These are phyloP conservation scores for Aspergillus novofumigatus DNA, from an alignment of 2,329 filamentous ascomycete genomes.

Conservation along the genomic window DNA sequence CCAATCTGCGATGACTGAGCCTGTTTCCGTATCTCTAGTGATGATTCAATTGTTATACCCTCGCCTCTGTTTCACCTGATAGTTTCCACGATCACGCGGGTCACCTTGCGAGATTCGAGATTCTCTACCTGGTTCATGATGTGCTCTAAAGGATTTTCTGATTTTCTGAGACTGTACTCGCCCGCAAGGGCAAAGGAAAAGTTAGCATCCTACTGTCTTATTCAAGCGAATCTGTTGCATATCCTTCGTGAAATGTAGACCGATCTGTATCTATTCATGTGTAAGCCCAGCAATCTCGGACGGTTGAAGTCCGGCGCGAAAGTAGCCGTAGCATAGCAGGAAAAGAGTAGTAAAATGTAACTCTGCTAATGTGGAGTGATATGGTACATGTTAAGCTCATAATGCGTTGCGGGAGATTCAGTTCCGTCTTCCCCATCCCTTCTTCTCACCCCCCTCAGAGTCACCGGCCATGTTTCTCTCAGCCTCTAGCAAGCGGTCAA, in stretches of 20 bases:
- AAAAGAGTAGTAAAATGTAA: background rate
- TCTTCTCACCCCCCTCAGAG: slow-evolving; percentile 1
- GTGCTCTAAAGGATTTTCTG: slow-evolving; percentile 1
- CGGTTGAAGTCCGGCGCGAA: no score
- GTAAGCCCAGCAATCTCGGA: background rate
- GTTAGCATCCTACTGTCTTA: background rate
- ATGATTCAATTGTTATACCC: background rate
- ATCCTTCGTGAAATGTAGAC: background rate
- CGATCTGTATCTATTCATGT: background rate
- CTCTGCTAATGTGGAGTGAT: background rate
- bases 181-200: slow-evolving; percentile 13
- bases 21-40: background rate
- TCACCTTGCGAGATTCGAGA: background rate
- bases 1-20: background rate
- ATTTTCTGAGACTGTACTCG: slow-evolving; percentile 7
- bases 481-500: slow-evolving; percentile 40
- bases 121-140: background rate
- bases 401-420: slow-evolving; percentile 8
- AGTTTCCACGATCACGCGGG: background rate
- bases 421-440: slow-evolving; percentile 15
- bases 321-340: no score
- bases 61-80: background rate
- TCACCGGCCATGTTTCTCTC: slow-evolving; percentile 30
- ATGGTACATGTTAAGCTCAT: background rate
- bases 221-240: background rate